These are phyloP conservation scores for Solanum chmielewskii DNA, from an alignment of 257 asterid genomes.

Conservation along the genomic window DNA sequence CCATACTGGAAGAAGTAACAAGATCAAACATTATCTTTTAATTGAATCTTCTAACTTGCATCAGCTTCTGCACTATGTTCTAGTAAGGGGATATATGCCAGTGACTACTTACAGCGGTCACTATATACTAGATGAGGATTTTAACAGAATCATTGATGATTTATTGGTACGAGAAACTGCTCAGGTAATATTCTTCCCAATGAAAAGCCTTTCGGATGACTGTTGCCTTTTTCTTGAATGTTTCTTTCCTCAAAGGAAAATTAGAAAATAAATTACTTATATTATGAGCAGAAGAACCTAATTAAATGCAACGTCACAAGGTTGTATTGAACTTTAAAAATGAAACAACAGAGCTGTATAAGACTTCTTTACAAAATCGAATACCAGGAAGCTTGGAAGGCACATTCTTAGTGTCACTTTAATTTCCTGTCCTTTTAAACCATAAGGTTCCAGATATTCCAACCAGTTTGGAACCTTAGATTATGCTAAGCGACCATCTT, in stretches of 20 bases:
- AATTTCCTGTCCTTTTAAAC: background rate
- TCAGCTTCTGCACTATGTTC: background rate
- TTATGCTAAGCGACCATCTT: background rate
- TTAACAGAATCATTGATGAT: slow-evolving; percentile 51
- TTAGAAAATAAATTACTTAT: background rate
- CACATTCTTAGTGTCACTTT: background rate
- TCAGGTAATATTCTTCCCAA: slow-evolving; percentile 36
- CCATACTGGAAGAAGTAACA: background rate
- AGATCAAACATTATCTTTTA: background rate
- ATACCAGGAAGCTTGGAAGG: background rate
- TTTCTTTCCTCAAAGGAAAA: background rate
- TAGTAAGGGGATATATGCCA: slow-evolving; percentile 72
- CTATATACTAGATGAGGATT: slow-evolving; percentile 63
- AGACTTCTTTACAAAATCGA: background rate
- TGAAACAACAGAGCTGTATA: background rate
- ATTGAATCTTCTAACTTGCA: background rate
- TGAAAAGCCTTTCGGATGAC: background rate
- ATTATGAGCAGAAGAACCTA: background rate
- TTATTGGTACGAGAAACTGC: slow-evolving; percentile 71
- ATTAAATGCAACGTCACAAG: background rate
- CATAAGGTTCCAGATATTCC: background rate
- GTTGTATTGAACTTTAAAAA: background rate
- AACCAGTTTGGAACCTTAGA: background rate
- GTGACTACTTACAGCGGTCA: slow-evolving; percentile 81
- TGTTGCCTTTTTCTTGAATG: background rate